phyloP scores from a whole-genome alignment of 495 filamentous ascomycete species.

The Penicillium antarcticum region DNA sequence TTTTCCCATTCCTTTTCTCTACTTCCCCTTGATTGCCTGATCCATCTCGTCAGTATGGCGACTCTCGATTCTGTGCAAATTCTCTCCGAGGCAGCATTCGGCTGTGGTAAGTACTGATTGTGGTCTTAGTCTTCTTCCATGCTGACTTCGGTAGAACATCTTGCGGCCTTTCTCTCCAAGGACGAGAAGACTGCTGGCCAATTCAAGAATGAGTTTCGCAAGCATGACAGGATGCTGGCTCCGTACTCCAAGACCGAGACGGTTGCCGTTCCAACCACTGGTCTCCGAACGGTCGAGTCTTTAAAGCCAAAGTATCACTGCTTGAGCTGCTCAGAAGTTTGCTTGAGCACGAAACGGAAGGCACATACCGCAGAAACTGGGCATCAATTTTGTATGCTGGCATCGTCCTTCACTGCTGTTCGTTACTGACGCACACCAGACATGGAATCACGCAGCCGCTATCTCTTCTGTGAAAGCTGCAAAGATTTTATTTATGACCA shows the following conservation, averaged over 20 bases:
- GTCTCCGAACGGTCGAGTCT: slow-evolving; percentile 23
- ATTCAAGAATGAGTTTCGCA: slow-evolving; percentile 39
- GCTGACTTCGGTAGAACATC: slow-evolving; percentile 36
- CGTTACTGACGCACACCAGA: slow-evolving; percentile 47
- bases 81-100: slow-evolving; percentile 43
- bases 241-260: slow-evolving; percentile 24
- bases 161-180: slow-evolving; percentile 31
- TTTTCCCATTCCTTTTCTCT: no score
- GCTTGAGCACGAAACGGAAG: slow-evolving; percentile 31
- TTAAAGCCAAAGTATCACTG: slow-evolving; percentile 44
- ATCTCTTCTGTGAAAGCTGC: slow-evolving; percentile 79
- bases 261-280: slow-evolving; percentile 20
- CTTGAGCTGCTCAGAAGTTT: slow-evolving; percentile 36
- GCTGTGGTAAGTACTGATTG: slow-evolving; percentile 40
- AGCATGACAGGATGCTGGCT: slow-evolving; percentile 29
- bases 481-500: slow-evolving; percentile 86
- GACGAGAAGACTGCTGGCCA: slow-evolving; percentile 29
- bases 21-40: not conserved
- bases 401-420: not conserved
- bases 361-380: slow-evolving; percentile 40
- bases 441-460: slow-evolving; percentile 75
- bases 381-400: slow-evolving; percentile 40
- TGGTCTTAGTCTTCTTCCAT: not conserved
- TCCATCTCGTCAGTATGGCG: slow-evolving; percentile 24
- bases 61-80: slow-evolving; percentile 32